Base-by-base conservation (phyloP, 2,329 filamentous ascomycete species). In the Penicillium rolfsii region DNA sequence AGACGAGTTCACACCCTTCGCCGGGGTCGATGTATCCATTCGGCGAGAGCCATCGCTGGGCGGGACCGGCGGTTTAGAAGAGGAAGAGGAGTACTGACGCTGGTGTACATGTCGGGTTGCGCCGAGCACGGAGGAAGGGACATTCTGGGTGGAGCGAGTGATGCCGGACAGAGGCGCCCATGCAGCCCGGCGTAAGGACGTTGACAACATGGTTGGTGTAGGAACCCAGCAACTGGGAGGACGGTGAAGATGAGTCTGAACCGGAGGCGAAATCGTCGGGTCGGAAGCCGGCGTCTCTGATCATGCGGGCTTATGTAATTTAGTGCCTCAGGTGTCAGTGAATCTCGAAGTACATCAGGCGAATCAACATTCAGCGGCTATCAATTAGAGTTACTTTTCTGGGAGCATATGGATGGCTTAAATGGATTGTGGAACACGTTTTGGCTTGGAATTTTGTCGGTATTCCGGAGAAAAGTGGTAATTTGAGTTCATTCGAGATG, bases 51-150 rank as follows among this genome's bases (percentile, higher is more conserved):
- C 79, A 73, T 81, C 79, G 61, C 79, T 81, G 3, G 79, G 77
- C 36, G 77, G 77, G 43, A 77, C 73, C 19, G 77, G 77, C 35
- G 77, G 79, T 64, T 82, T 82, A n/a, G 79, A 81, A 38, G 80
- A 81, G 33, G 73, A 75, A 57, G 79, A 81, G 46, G 80, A 81
- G 71, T 81, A 80, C 59, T 79, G 76, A 62, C 79, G 76, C 67
- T 81, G 79, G 66, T 80, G 79, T 59, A 74, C 65, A 68, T 71
- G 70, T 50, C 73, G 73, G 60, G 73, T 73, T 59, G 70, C 66
- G 62, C 68, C 65, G 66, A 74, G 63, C 66, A 76, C 68, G 63
- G 68, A 70, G 22, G 73, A 71, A 36, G 73, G 69, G 48, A 71
- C 62, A 52, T 71, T 71, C 62, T 77, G 71, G 65, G 70, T 63